These are phyloP conservation scores for Polyporus tsugae DNA, from an alignment of 1,284 basidiomycete genomes.

Conservation along the genomic window DNA sequence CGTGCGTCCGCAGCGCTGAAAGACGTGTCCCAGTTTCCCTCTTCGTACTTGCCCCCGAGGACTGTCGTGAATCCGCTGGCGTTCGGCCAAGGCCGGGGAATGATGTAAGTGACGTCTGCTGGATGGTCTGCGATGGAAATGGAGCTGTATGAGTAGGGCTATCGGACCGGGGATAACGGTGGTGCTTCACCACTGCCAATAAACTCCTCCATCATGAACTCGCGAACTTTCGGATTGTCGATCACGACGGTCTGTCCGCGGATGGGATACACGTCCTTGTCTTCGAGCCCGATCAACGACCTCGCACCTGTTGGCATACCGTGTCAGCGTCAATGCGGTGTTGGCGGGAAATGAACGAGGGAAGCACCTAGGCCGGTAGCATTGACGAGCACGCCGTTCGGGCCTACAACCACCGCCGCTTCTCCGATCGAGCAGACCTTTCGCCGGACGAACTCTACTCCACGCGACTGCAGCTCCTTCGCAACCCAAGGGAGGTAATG, in stretches of 20 bases:
- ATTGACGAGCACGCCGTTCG: slow-evolving; percentile 53
- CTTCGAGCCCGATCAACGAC: slow-evolving; percentile 82
- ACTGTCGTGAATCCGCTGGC: slow-evolving; percentile 52
- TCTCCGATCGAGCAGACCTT: slow-evolving; percentile 49
- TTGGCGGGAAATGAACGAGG: background rate
- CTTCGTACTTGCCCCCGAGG: slow-evolving; percentile 64
- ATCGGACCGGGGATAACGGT: background rate
- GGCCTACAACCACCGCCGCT: slow-evolving; percentile 47
- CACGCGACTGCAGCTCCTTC: slow-evolving; percentile 46
- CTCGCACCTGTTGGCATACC: slow-evolving; percentile 59
- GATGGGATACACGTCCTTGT: slow-evolving; percentile 77
- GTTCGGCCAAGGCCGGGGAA: slow-evolving; percentile 54
- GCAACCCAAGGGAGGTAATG: slow-evolving; percentile 59
- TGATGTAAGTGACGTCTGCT: slow-evolving; percentile 72
- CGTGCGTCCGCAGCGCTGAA: slow-evolving; percentile 52
- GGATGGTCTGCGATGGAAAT: slow-evolving; percentile 9
- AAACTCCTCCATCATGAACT: slow-evolving; percentile 43
- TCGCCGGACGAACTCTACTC: slow-evolving; percentile 43
- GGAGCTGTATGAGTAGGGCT: background rate
- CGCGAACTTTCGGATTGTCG: slow-evolving; percentile 67
- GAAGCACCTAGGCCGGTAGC: slow-evolving; percentile 55
- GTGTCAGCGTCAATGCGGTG: slow-evolving; percentile 9
- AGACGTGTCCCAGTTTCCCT: slow-evolving; percentile 56
- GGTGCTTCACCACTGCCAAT: slow-evolving; percentile 1
- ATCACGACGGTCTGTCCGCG: slow-evolving; percentile 89